Evolutionary conservation across 305 asterid genomes (phyloP).

Genomic region (Rubia balearica): DNA sequence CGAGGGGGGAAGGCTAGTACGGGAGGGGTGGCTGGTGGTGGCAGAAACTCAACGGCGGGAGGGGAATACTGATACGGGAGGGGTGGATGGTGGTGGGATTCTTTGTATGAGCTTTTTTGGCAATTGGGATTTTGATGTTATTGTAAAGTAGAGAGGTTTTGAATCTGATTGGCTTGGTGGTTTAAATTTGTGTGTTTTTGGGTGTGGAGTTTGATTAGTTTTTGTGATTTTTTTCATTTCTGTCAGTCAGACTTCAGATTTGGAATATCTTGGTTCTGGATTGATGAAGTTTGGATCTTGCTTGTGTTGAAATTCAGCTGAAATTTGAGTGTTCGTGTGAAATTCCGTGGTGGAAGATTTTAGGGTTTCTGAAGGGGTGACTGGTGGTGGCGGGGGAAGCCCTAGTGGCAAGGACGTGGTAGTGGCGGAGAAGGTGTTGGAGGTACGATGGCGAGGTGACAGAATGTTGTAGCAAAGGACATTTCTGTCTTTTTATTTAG

Average conservation of each 20-base stretch:
- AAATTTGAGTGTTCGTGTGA: conserved; percentile 2
- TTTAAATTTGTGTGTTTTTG: not conserved
- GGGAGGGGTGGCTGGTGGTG: too few relatives aligned
- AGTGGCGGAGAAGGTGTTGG: too few relatives aligned
- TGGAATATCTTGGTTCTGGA: conserved; percentile 9
- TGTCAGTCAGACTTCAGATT: conserved; percentile 13
- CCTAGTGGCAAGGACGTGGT: too few relatives aligned
- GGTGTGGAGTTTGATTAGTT: conserved; percentile 11
- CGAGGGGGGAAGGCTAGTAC: too few relatives aligned
- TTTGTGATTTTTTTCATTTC: not conserved
- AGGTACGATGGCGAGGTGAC: too few relatives aligned
- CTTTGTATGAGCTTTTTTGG: conserved; percentile 8
- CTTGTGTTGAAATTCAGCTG: not conserved
- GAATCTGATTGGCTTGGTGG: not conserved
- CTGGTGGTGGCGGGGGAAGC: too few relatives aligned
- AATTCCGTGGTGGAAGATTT: conserved; percentile 13
- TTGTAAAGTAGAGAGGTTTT: not conserved
- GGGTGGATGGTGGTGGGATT: too few relatives aligned
- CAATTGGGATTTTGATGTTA: conserved; percentile 14
- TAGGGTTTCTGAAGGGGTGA: not conserved
- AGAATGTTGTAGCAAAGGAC: too few relatives aligned
- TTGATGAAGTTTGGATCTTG: conserved; percentile 7
- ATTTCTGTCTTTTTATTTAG: too few relatives aligned
- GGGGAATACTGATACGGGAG: too few relatives aligned
- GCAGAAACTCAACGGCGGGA: too few relatives aligned